These are phyloP conservation scores for Carex cristatella DNA, from an alignment of 176 grass and related monocot species.

Conservation along the genomic window DNA sequence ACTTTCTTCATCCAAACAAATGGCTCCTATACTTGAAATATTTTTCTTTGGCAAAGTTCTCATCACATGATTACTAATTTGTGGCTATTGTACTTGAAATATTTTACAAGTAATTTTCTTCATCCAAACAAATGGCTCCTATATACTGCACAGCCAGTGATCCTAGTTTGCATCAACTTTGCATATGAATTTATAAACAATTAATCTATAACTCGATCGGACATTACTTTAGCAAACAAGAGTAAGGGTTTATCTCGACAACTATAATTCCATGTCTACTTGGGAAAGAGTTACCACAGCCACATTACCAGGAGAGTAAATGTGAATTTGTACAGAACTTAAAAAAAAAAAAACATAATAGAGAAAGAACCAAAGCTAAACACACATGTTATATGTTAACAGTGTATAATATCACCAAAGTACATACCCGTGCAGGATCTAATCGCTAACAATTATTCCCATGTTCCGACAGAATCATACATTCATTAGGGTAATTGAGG, in stretches of 20 bases:
- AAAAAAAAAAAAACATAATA: background rate
- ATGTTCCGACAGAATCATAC: background rate
- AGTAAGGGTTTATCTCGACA: background rate
- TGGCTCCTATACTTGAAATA: too few species aligned
- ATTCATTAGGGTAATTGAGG: background rate
- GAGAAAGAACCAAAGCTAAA: background rate
- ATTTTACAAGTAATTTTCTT: background rate
- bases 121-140: background rate
- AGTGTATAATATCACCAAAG: background rate
- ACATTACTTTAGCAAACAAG: constrained; percentile 3
- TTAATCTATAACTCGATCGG: background rate
- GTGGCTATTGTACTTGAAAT: background rate
- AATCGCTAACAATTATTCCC: background rate
- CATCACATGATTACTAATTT: background rate
- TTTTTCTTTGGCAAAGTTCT: background rate
- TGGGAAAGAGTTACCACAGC: background rate
- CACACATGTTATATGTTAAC: background rate
- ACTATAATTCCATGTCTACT: background rate
- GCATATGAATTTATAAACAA: background rate
- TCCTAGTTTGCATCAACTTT: background rate
- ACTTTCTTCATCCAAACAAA: background rate
- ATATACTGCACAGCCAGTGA: too few species aligned
- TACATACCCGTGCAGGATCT: background rate
- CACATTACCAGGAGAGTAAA: background rate
- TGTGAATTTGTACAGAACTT: background rate